Conservation (phyloP, 805 yeast genomes). For the Barnettozyma populi region DNA sequence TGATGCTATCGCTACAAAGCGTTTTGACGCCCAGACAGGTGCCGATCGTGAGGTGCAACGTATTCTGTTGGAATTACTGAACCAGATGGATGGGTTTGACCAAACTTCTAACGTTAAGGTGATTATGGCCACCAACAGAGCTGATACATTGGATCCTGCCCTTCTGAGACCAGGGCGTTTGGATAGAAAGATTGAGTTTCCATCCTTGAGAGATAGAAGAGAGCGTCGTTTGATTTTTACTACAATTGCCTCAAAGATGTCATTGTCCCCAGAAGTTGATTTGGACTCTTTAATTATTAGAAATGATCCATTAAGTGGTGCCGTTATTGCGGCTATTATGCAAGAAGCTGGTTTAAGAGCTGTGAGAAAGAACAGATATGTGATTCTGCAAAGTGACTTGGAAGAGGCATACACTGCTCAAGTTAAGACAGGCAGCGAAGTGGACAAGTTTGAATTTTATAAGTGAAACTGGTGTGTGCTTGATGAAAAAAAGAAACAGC, state of each 20-base stretch:
- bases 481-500: neutral
- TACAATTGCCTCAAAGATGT: constrained; percentile 95
- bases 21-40: constrained; percentile 99
- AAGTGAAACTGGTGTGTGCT: constrained; percentile 38
- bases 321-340: constrained; percentile 97
- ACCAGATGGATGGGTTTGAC: constrained; percentile 99
- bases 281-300: constrained; percentile 90
- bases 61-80: constrained; percentile 87
- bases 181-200: constrained; percentile 97
- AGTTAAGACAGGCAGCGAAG: constrained; percentile 92
- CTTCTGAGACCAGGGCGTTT: constrained; percentile 96
- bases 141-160: constrained; percentile 99
- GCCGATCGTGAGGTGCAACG: constrained; percentile 99
- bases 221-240: constrained; percentile 95
- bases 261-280: constrained; percentile 96
- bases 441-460: constrained; percentile 96
- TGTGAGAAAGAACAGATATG: constrained; percentile 95
- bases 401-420: constrained; percentile 98
- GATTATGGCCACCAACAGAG: constrained; percentile 98
- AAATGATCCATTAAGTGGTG: constrained; percentile 96
- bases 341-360: constrained; percentile 99
- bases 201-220: constrained; percentile 92
- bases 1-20: constrained; percentile 97
- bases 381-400: constrained; percentile 89
- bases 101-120: constrained; percentile 94